Conservation (phyloP, 768 basidiomycete genomes). For the Clitopilus hobsonii region DNA sequence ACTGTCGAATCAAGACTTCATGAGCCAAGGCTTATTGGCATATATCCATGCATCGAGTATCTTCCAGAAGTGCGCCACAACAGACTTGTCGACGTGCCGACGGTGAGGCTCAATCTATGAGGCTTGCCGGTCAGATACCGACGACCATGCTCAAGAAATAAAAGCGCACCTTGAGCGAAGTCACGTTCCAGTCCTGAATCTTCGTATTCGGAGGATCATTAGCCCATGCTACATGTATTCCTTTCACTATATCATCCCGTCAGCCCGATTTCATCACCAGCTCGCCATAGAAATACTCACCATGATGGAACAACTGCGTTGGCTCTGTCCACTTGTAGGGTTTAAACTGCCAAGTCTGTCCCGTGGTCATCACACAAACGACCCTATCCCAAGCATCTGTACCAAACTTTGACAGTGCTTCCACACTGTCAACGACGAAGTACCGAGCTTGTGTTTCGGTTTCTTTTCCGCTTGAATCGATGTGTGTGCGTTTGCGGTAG, state of each 20-base stretch:
- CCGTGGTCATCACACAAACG: slow-evolving; percentile 96
- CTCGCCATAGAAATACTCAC: slow-evolving; percentile 33
- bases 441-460: slow-evolving; percentile 58
- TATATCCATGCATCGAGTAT: slow-evolving; percentile 82
- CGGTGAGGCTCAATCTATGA: slow-evolving; percentile 82
- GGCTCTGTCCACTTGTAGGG: slow-evolving; percentile 98
- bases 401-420: slow-evolving; percentile 89
- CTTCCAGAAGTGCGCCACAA: slow-evolving; percentile 96
- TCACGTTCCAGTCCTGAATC: slow-evolving; percentile 97
- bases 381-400: slow-evolving; percentile 96
- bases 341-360: slow-evolving; percentile 97
- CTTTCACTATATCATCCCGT: slow-evolving; percentile 65
- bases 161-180: slow-evolving; percentile 75
- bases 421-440: slow-evolving; percentile 87
- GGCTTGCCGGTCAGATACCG: not conserved
- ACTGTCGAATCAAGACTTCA: slow-evolving; percentile 36
- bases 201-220: slow-evolving; percentile 87
- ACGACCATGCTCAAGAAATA: not conserved
- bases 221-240: slow-evolving; percentile 91
- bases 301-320: slow-evolving; percentile 87
- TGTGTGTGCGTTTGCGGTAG: slow-evolving; percentile 74
- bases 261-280: not conserved
- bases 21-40: slow-evolving; percentile 74
- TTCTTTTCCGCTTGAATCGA: slow-evolving; percentile 63
- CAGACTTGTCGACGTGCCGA: slow-evolving; percentile 90